A percentile compares a stretch with the other conserved stretches of the same genome.
These are phyloP conservation scores for Stentor coeruleus DNA, from an alignment of 73 alveolate species.

Conservation along the genomic window DNA sequence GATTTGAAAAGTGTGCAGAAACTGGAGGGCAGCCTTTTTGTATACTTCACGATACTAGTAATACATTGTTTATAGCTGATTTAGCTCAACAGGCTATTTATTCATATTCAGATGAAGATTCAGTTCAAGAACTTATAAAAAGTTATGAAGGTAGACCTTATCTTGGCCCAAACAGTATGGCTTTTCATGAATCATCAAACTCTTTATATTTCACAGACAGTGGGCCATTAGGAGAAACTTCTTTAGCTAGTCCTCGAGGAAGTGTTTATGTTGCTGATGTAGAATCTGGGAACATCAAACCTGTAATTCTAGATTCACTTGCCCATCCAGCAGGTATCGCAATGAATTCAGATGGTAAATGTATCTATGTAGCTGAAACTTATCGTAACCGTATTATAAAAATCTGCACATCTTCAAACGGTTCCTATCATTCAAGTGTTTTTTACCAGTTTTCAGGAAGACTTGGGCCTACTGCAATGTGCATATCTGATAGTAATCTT, in stretches of 20 bases:
- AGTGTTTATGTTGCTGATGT: conserved; percentile 54
- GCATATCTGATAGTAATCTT: conserved; percentile 62
- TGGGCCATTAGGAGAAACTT: conserved; percentile 67
- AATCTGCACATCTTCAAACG: conserved; percentile 66
- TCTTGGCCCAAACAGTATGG: conserved; percentile 86
- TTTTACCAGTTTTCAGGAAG: conserved; percentile 89
- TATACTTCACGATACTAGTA: conserved; percentile 65
- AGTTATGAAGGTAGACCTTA: conserved; percentile 12
- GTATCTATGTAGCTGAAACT: conserved; percentile 77
- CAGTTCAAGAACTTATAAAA: neutral
- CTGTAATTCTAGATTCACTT: conserved; percentile 43
- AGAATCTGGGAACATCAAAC: conserved; percentile 51
- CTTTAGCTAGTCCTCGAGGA: conserved; percentile 54
- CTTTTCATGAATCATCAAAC: conserved; percentile 37
- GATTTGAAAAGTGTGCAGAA: neutral
- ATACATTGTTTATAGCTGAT: conserved; percentile 76
- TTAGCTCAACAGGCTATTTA: conserved; percentile 65
- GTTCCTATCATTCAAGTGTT: conserved; percentile 70
- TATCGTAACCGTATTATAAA: conserved; percentile 77
- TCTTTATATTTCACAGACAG: conserved; percentile 63
- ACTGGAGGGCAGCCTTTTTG: conserved; percentile 37
- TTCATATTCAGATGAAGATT: neutral
- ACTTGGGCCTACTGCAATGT: conserved; percentile 88
- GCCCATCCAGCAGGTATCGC: conserved; percentile 77
- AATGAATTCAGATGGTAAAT: conserved; percentile 40